These are phyloP conservation scores for Dichotomocladium elegans DNA, from an alignment of 371 early-diverging fungal species.

Conservation along the genomic window DNA sequence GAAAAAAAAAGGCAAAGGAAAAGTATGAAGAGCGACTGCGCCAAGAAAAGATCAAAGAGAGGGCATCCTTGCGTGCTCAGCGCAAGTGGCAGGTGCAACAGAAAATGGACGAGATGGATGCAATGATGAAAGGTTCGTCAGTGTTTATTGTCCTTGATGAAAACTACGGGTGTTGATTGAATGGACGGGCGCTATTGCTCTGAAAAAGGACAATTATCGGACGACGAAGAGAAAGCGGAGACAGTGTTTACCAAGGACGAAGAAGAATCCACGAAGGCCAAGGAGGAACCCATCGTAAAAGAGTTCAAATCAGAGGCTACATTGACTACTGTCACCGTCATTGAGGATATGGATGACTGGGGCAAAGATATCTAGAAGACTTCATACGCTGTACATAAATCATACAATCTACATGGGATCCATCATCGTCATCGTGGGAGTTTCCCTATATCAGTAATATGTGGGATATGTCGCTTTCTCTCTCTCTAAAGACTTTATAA, in stretches of 20 bases:
- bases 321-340: constrained; percentile 71
- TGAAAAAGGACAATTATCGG: background rate
- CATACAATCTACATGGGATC: background rate
- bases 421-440: no score
- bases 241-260: constrained; percentile 4
- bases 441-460: no score
- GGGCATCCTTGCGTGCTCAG: constrained; percentile 48
- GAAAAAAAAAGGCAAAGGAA: constrained; percentile 58
- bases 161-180: no score
- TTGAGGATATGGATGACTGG: constrained; percentile 58
- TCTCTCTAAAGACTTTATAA: no score
- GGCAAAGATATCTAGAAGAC: background rate
- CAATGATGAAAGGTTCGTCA: constrained; percentile 27
- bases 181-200: no score
- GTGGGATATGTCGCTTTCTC: no score
- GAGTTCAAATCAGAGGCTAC: constrained; percentile 56
- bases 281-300: constrained; percentile 32
- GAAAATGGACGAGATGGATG: constrained; percentile 42
- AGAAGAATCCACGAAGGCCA: constrained; percentile 14
- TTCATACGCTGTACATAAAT: no score
- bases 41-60: constrained; percentile 50
- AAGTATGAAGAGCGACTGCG: constrained; percentile 48
- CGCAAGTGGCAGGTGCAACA: constrained; percentile 40
- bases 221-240: background rate
- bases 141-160: background rate